Evolutionary conservation across 2,329 filamentous ascomycete genomes (phyloP).

Genomic region (Blastomyces gilchristii): DNA sequence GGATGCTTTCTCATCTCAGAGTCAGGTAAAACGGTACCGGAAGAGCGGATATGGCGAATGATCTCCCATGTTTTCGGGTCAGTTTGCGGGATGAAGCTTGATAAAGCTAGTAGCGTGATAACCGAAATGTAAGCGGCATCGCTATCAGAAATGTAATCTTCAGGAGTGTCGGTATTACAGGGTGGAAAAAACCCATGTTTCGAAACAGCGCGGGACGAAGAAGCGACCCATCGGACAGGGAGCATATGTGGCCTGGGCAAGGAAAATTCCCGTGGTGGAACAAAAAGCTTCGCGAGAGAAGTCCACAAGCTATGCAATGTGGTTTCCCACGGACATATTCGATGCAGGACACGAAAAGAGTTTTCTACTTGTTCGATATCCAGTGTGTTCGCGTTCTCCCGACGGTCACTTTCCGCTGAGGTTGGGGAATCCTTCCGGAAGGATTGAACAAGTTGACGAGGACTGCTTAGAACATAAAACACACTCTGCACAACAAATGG

Average conservation of each 20-base stretch:
- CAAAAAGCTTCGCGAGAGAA: slow-evolving; percentile 31
- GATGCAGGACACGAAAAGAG: slow-evolving; percentile 28
- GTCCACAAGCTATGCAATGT: slow-evolving; percentile 35
- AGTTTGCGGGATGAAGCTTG: slow-evolving; percentile 29
- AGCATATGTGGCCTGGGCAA: slow-evolving; percentile 10
- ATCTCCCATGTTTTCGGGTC: slow-evolving; percentile 30
- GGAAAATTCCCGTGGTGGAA: slow-evolving; percentile 30
- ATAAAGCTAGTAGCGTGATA: slow-evolving; percentile 30
- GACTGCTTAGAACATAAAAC: slow-evolving; percentile 34
- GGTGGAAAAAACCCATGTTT: slow-evolving; percentile 6
- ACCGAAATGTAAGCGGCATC: slow-evolving; percentile 33
- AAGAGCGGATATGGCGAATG: slow-evolving; percentile 35
- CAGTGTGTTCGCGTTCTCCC: slow-evolving; percentile 9
- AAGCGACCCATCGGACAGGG: slow-evolving; percentile 21
- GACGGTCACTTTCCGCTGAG: background rate
- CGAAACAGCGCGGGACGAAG: slow-evolving; percentile 12
- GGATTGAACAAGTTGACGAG: slow-evolving; percentile 32
- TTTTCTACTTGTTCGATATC: slow-evolving; percentile 23
- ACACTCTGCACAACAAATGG: slow-evolving; percentile 37
- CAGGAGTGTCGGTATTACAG: slow-evolving; percentile 5
- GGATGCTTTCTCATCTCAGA: slow-evolving; percentile 28
- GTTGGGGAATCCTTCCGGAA: slow-evolving; percentile 23
- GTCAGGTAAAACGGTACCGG: slow-evolving; percentile 31
- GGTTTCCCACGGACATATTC: slow-evolving; percentile 33
- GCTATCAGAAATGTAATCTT: slow-evolving; percentile 28